Evolutionary conservation across 2,329 filamentous ascomycete genomes (phyloP).

Genomic region (Paraconiothyrium sp.): DNA sequence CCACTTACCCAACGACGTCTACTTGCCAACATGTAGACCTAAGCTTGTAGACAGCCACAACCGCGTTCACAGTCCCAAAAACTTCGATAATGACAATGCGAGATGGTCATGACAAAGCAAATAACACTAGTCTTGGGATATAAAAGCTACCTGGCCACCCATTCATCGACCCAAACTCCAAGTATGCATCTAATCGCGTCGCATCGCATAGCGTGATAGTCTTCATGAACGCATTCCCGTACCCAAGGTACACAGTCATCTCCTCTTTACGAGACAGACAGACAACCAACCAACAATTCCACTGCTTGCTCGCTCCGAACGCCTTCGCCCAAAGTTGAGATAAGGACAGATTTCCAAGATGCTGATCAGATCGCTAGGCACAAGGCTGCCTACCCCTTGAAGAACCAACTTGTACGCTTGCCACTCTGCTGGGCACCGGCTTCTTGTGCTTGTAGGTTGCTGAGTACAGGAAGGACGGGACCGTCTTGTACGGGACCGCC

Average conservation of each 20-base stretch:
- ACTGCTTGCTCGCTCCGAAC: conserved; percentile 3
- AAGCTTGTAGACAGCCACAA: not conserved
- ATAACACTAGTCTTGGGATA: conserved; percentile 14
- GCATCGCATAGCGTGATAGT: conserved; percentile 3
- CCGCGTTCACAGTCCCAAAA: not conserved
- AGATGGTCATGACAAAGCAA: not conserved
- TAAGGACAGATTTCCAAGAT: conserved; percentile 10
- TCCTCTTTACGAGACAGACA: conserved; percentile 12
- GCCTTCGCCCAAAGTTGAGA: not conserved
- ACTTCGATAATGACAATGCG: not conserved
- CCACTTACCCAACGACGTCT: too few species aligned
- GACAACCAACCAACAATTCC: not conserved
- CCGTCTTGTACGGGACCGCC: conserved; percentile 48
- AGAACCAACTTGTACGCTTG: conserved; percentile 80
- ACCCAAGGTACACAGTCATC: not conserved
- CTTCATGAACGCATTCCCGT: conserved; percentile 7
- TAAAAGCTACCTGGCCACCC: conserved; percentile 9
- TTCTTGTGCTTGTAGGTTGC: conserved; percentile 62
- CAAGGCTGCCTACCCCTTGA: conserved; percentile 63
- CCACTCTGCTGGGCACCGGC: conserved; percentile 57
- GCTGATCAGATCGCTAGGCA: conserved; percentile 5
- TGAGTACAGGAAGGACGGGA: conserved; percentile 54
- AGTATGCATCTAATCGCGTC: conserved; percentile 12
- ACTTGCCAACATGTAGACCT: too few species aligned
- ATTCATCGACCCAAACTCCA: conserved; percentile 2